phyloP scores from a whole-genome alignment of 306 rosid genomes.

The Rosa lucieae region DNA sequence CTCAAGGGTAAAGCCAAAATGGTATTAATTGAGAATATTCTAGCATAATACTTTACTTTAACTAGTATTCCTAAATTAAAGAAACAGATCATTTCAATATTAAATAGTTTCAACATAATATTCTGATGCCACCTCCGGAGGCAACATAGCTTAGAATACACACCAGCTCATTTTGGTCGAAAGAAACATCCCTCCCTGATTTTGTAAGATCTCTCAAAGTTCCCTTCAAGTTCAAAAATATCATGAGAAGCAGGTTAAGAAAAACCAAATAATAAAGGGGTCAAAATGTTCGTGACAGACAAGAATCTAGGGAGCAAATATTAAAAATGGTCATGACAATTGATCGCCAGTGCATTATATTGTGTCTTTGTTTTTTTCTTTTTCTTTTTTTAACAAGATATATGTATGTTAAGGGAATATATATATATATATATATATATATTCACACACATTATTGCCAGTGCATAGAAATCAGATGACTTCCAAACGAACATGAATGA shows the following conservation, averaged over 20 bases:
- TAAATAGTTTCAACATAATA: not conserved
- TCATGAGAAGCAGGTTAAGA: constrained; percentile 24
- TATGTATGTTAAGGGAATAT: not conserved
- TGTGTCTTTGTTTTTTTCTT: no score
- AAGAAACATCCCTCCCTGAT: constrained; percentile 46
- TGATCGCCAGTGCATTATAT: not conserved
- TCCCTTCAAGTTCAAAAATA: constrained; percentile 54
- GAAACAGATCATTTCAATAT: not conserved
- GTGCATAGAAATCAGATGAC: not conserved
- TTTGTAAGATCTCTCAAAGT: constrained; percentile 74
- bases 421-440: no score
- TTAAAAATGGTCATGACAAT: not conserved
- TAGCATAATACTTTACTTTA: not conserved
- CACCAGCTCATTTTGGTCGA: constrained; percentile 57
- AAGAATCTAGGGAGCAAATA: not conserved
- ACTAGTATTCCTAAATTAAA: not conserved
- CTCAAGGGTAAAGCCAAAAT: not conserved
- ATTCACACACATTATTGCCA: not conserved
- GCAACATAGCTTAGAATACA: constrained; percentile 22
- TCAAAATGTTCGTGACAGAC: constrained; percentile 1
- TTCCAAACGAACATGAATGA: not conserved
- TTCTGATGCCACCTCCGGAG: not conserved
- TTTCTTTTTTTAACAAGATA: not conserved
- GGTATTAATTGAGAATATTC: not conserved
- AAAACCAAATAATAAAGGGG: constrained; percentile 11